A percentile compares a stretch with the other conserved stretches of the same genome.
phyloP scores from a whole-genome alignment of 441 rosid species.

The Biscutella auriculata region DNA sequence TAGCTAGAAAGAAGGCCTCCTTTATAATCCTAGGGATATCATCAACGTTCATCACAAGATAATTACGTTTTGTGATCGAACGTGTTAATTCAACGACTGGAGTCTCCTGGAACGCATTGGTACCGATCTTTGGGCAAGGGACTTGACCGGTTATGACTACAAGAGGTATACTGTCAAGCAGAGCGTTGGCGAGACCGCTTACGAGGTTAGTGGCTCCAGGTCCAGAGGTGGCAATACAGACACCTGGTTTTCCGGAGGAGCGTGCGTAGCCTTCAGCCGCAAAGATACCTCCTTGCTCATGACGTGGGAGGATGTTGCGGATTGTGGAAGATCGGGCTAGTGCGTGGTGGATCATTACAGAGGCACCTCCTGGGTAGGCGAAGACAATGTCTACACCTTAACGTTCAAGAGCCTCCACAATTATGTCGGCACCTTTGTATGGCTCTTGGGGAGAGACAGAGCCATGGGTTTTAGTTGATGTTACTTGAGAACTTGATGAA shows the following conservation, averaged over 20 bases:
- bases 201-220: slow-evolving; percentile 93
- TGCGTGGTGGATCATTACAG: slow-evolving; percentile 93
- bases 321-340: slow-evolving; percentile 61
- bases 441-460: too few species aligned
- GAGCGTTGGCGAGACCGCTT: slow-evolving; percentile 85
- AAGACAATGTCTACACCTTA: slow-evolving; percentile 71
- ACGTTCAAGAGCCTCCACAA: slow-evolving; percentile 84
- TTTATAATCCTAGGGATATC: slow-evolving; percentile 71
- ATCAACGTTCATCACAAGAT: slow-evolving; percentile 74
- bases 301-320: slow-evolving; percentile 79
- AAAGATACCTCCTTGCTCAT: slow-evolving; percentile 88
- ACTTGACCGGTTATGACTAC: slow-evolving; percentile 92
- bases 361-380: slow-evolving; percentile 90
- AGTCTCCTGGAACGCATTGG: slow-evolving; percentile 88
- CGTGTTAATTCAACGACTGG: slow-evolving; percentile 93
- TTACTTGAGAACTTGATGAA: too few species aligned
- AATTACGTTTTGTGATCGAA: slow-evolving; percentile 81
- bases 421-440: slow-evolving; percentile 80
- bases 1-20: slow-evolving; percentile 78
- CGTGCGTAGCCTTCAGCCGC: slow-evolving; percentile 95
- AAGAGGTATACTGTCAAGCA: slow-evolving; percentile 81
- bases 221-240: slow-evolving; percentile 91
- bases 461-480: too few species aligned
- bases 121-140: slow-evolving; percentile 90
- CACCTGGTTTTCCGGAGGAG: slow-evolving; percentile 66